Base-by-base conservation (phyloP, 129 eudicot species). In the Flaveria linearis region DNA sequence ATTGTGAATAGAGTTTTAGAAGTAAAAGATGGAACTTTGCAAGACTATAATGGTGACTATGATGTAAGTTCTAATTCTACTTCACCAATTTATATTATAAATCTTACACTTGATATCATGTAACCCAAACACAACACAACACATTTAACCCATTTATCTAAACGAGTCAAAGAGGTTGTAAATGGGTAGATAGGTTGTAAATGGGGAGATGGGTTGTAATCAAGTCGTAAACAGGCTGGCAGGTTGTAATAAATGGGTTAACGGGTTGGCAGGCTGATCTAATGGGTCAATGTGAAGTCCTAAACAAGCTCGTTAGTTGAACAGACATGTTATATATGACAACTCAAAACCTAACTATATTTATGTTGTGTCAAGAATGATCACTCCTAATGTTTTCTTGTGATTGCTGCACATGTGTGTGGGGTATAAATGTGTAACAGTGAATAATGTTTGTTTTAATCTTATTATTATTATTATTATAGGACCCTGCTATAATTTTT, bases 1-100 rank as follows among this genome's bases (percentile, higher is more conserved):
- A 89, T 94, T 52, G 98, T 94, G 69, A 91, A 94, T 62, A 80
- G 98, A 82, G 98, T 94, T 47, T 80, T 94, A 76, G 98, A 94
- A 87, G 96, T 94, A 13, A 88, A 94, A 78, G 90, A 94, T 76
- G 98, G 93, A 61, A 69, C 65, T 67, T 52, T 92, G 51, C 91
- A 94, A 69, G 98, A 94, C 83, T 94, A 91, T 86, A 73, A 65
- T 18, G 98, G 97, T 43, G 90, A 91, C 74, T 94, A 94, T 80
- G 84, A 93, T 77, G 98, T 93, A 87, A 91, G 96, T 87, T 74
- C 46, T n/a, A 16, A 8, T 72, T 60, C 63, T 71, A 22, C 39
- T 75, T 71, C 46, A 64, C 61, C 74, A 47, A 28, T 46, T 79
- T 75, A 13, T 62, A 1, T 46, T 45, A 60, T 25, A 7, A 30